These are phyloP conservation scores for Coemansia sp. DNA, from an alignment of 192 early-diverging fungal genomes.

Conservation along the genomic window DNA sequence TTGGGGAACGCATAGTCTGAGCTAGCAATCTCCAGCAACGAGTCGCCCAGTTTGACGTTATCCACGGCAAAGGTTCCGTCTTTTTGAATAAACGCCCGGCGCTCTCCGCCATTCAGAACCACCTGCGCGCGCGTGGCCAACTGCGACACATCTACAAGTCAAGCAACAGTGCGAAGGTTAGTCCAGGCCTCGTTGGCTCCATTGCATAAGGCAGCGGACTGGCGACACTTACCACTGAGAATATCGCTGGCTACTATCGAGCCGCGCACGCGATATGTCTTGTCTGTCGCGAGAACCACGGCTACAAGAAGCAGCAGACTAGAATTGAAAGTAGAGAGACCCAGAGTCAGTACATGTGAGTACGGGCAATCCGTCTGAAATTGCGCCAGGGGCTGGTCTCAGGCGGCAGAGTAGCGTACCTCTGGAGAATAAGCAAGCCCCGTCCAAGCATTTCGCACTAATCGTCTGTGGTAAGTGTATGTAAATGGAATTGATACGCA, in stretches of 20 bases:
- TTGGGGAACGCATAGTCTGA: conserved; percentile 52
- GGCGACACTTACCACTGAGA: conserved; percentile 4
- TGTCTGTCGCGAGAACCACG: conserved; percentile 14
- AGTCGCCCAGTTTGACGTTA: conserved; percentile 41
- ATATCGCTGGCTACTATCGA: conserved; percentile 33
- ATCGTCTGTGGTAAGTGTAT: not conserved
- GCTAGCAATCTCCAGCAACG: conserved; percentile 44
- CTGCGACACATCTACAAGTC: conserved; percentile 17
- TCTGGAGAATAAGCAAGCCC: conserved; percentile 30
- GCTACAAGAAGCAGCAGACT: conserved; percentile 22
- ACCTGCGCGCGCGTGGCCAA: conserved; percentile 22
- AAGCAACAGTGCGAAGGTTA: not conserved
- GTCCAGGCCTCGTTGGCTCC: not conserved
- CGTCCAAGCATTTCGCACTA: conserved; percentile 14
- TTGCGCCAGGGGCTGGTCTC: not conserved
- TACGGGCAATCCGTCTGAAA: not conserved
- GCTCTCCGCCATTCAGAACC: conserved; percentile 50
- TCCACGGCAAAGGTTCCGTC: conserved; percentile 49
- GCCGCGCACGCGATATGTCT: conserved; percentile 49
- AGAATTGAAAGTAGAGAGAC: not conserved
- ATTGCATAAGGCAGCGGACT: not conserved
- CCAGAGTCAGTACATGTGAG: not conserved
- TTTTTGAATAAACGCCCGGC: conserved; percentile 34
- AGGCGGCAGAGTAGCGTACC: conserved; percentile 16
- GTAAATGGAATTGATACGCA: not conserved